These are phyloP conservation scores for Amoebophrya sp. DNA, from an alignment of 169 alveolate species.

Conservation along the genomic window DNA sequence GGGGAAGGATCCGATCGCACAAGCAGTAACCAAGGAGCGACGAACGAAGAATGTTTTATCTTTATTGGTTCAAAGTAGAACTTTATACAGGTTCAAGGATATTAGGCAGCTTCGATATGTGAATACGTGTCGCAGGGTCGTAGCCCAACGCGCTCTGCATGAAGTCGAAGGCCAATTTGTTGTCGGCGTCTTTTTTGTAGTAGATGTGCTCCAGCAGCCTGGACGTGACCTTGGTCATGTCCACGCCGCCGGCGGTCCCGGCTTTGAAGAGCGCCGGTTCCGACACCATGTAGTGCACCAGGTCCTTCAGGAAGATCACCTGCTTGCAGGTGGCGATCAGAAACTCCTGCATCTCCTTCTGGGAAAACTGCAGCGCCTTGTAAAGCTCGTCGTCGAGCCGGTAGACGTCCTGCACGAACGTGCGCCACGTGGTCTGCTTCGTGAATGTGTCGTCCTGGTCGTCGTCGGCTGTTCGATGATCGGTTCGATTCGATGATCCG, in stretches of 20 bases:
- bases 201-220: background rate
- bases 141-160: background rate
- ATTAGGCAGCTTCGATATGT: too few species aligned
- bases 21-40: too few species aligned
- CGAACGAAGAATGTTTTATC: too few species aligned
- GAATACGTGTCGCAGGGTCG: background rate
- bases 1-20: too few species aligned
- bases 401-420: conserved; percentile 9
- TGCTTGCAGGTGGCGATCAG: background rate
- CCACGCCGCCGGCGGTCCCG: too few species aligned
- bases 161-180: background rate
- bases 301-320: background rate
- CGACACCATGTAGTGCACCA: background rate
- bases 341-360: background rate
- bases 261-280: too few species aligned
- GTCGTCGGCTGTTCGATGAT: background rate
- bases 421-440: background rate
- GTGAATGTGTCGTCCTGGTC: background rate
- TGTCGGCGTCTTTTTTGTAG: background rate
- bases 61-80: too few species aligned
- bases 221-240: background rate
- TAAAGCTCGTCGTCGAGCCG: conserved; percentile 39
- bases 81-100: too few species aligned
- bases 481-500: too few species aligned
- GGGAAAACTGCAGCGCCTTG: conserved; percentile 38